Evolutionary conservation across 768 basidiomycete genomes (phyloP), one percentile per base, ranked within the genome.

Genomic region (Suillus subluteus): DNA sequence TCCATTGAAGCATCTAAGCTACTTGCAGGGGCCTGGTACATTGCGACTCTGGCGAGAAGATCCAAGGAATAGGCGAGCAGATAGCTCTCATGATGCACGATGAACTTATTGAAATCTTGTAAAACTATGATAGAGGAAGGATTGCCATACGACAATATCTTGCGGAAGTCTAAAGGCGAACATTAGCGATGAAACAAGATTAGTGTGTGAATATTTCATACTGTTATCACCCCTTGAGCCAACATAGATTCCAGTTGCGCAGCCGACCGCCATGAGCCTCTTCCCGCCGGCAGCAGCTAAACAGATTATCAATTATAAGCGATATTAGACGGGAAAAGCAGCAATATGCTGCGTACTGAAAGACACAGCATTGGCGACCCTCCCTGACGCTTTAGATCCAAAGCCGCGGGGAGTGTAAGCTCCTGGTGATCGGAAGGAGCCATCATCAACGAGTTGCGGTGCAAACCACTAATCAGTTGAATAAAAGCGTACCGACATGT

Each of bases 61-160:
- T 92, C 91, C 11, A 94, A 81, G 0, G 91, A 89, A 72, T 91
- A 95, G 0, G 90, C 84, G 26, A 85, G 68, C 4, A 95, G 77
- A 1, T 82, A 81, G 12, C 76, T 78, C 62, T 91, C 88, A 16
- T 82, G 80, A 46, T 90, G 88, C 3, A 95, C 81, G 46, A 95
- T 74, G 64, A 95, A 83, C 70, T 87, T 89, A 74, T 91, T 88
- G 74, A 86, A 88, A 0, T 80, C 76, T 67, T 84, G 86, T 21
- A 94, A 75, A 0, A 87, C 87, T 8, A 86, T 80, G 43, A 95
- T 80, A 16, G 84, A 82, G 4, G 80, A 83, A 23, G 87, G 82
- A 61, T 83, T 84, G 9, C 80, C 72, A 65, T 81, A 79, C 11
- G 79, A 71, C n/a, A 95, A 75, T 18, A 89, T 86, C 71, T 80